Evolutionary conservation across 129 eudicot species (phyloP).

Genomic region (Kitagawia praeruptora): DNA sequence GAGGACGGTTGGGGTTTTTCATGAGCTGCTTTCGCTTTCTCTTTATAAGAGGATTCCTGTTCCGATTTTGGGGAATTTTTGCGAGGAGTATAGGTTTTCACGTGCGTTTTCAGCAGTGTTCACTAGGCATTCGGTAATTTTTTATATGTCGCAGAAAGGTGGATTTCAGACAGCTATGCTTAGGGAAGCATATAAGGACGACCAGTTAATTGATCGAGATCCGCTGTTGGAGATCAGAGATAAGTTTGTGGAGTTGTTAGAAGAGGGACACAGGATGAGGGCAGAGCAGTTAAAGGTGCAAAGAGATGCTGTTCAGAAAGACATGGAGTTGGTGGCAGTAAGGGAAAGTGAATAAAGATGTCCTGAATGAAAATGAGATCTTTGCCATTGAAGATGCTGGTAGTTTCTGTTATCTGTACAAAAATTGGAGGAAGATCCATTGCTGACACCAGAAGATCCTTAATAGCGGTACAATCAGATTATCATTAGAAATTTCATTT

Average conservation of each 20-base stretch:
- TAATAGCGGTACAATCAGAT: too few relatives aligned
- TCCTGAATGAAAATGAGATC: background rate
- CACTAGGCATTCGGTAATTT: constrained; percentile 76
- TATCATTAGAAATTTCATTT: too few relatives aligned
- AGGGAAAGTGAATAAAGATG: constrained; percentile 9
- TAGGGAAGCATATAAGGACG: constrained; percentile 77
- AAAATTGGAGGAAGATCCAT: background rate
- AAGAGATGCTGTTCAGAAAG: constrained; percentile 32
- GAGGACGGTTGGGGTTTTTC: constrained; percentile 70
- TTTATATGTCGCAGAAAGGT: constrained; percentile 72
- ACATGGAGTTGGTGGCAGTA: constrained; percentile 30
- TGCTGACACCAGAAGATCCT: too few relatives aligned
- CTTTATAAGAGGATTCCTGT: constrained; percentile 69
- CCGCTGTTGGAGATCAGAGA: constrained; percentile 60
- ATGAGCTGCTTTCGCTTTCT: constrained; percentile 70
- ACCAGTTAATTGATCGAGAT: constrained; percentile 53
- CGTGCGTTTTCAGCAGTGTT: constrained; percentile 66
- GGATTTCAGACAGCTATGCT: constrained; percentile 74
- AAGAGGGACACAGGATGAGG: constrained; percentile 43
- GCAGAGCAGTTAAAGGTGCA: constrained; percentile 33
- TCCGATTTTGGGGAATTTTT: constrained; percentile 60
- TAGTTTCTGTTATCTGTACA: background rate
- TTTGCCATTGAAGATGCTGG: constrained; percentile 1
- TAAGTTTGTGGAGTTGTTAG: constrained; percentile 56
- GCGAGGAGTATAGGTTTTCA: constrained; percentile 71